These are phyloP conservation scores for Debaryomyces udenii DNA, from an alignment of 1,139 yeast species.

Conservation along the genomic window DNA sequence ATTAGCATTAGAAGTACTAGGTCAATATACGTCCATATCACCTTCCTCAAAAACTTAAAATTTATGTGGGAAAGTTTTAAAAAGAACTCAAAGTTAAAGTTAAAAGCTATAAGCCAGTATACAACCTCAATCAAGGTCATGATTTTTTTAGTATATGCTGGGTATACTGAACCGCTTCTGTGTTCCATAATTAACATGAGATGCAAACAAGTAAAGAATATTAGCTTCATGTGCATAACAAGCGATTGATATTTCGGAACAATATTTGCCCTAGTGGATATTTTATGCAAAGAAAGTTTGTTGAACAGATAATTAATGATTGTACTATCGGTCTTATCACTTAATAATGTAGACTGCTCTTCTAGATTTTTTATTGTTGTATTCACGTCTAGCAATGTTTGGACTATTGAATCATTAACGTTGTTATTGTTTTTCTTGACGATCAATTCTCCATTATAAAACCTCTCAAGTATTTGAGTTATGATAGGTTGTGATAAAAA, in stretches of 20 bases:
- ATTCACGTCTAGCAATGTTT: slow-evolving; percentile 27
- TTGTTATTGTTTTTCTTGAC: slow-evolving; percentile 25
- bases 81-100: slow-evolving; percentile 41
- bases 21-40: slow-evolving; percentile 48
- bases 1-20: slow-evolving; percentile 34
- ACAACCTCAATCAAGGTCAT: slow-evolving; percentile 22
- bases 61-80: slow-evolving; percentile 49
- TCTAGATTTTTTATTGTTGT: slow-evolving; percentile 5
- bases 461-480: slow-evolving; percentile 50
- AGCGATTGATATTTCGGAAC: slow-evolving; percentile 50
- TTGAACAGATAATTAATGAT: slow-evolving; percentile 42
- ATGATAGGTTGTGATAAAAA: slow-evolving; percentile 61
- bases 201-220: slow-evolving; percentile 36
- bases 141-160: neutral
- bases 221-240: slow-evolving; percentile 42
- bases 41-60: slow-evolving; percentile 37
- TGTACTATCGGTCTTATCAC: slow-evolving; percentile 7
- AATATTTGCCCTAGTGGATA: slow-evolving; percentile 33
- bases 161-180: slow-evolving; percentile 15
- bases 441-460: slow-evolving; percentile 56
- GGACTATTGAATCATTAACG: slow-evolving; percentile 38
- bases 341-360: slow-evolving; percentile 2
- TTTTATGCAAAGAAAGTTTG: slow-evolving; percentile 32
- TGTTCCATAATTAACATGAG: slow-evolving; percentile 35
- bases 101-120: slow-evolving; percentile 41